Base-by-base conservation (phyloP, 23 red algal genomes). In the Agarophyton chilense region DNA sequence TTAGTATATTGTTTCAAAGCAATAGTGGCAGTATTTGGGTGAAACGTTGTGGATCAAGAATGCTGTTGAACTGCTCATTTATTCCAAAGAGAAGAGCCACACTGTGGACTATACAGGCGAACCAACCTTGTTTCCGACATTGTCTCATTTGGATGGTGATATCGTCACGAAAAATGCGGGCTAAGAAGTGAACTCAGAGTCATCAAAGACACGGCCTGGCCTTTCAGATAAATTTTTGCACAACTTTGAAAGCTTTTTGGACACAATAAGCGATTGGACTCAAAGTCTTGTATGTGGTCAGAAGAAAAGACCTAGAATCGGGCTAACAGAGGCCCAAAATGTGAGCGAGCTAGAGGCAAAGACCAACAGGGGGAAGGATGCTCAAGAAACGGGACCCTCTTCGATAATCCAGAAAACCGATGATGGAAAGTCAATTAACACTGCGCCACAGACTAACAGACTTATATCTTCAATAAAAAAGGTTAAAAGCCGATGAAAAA, bases 11-110 rank as follows among this genome's bases (percentile, higher is more conserved):
- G 14, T 96, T 25, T 72, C 85, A 50, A 86, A 96, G 26, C 94
- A 99, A 66, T 90, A 95, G 61, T 99, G 97, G 97, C 91, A 95
- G 52, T 67, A 68, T 28, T 76, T 95, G n/a, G 71, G 79, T 7
- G 93, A 99, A 46, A 93, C 91, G 31, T 94, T 89, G n/a, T 99
- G 97, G 97, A 91, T 99, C 57, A 86, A 77, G 33, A 88, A 96
- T 21, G 97, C 89, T 18, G 32, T 53, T 42, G 97, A 94, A 60
- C 50, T 99, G 43, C 61, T 99, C 7, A 76, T 99, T 28, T 65
- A 82, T 21, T 51, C 87, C 8, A 61, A 79, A 42, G 88, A 91
- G 50, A 56, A 77, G 36, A 21, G 35, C 10, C 67, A 32, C 19
- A 36, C n/a, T 8, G 29, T 79, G 33, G 38, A 64, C 9, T 60